A percentile compares a stretch with the other conserved stretches of the same genome.
Conservation (phyloP, 1,139 yeast genomes). For the Blastobotrys apis region DNA sequence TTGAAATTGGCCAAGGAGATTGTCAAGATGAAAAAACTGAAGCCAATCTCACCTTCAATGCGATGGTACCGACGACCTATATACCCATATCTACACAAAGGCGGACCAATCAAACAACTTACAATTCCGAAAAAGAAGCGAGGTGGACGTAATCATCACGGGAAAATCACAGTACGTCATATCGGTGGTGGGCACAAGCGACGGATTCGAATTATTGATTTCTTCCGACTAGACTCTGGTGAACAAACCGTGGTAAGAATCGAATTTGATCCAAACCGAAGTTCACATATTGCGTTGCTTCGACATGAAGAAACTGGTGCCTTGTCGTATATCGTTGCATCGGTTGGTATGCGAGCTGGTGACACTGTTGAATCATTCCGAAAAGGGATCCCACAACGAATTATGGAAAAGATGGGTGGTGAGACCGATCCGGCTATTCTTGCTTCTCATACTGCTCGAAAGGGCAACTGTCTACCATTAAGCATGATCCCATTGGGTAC, state of each 20-base stretch:
- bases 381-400: conserved; percentile 75
- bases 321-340: conserved; percentile 78
- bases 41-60: conserved; percentile 82
- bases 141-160: conserved; percentile 88
- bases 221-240: conserved; percentile 62
- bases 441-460: conserved; percentile 80
- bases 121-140: conserved; percentile 69
- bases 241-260: conserved; percentile 77
- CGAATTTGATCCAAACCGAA: conserved; percentile 94
- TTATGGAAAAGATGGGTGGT: conserved; percentile 80
- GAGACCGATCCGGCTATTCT: conserved; percentile 83
- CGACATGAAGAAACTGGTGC: conserved; percentile 59
- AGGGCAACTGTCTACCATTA: conserved; percentile 93
- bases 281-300: conserved; percentile 87
- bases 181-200: conserved; percentile 97
- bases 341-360: conserved; percentile 90
- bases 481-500: conserved; percentile 92
- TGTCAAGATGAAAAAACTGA: conserved; percentile 67
- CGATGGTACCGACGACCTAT: conserved; percentile 88
- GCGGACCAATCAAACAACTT: conserved; percentile 71
- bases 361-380: conserved; percentile 88
- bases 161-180: conserved; percentile 86
- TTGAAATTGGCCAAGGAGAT: conserved; percentile 65
- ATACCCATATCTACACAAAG: conserved; percentile 82
- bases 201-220: conserved; percentile 79